Base-by-base conservation (phyloP, 306 rosid genomes). In the Cucumis hystrix region DNA sequence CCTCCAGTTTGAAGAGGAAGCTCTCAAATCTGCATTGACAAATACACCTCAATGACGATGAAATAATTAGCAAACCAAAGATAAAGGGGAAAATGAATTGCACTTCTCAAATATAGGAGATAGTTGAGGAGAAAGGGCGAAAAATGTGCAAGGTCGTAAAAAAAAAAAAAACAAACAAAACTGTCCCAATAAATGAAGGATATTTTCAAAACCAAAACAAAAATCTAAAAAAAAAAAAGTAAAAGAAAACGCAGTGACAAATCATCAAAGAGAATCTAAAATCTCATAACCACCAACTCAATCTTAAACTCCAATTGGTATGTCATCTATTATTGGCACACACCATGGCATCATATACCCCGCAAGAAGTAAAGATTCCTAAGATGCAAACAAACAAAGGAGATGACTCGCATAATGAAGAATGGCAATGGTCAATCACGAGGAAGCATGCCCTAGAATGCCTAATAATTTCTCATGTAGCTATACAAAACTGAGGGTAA, bases 1-100 rank as follows among this genome's bases (percentile, higher is more conserved):
- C 96, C 88, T 95, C 99, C 90, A 95, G 82, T 93, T 92, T 95
- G 83, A 92, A 95, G 83, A 95, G 65, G 77, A 95, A 87, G 82
- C 51, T 67, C 87, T 95, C 99, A 76, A 95, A 81, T 91, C 98
- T 95, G 89, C 81, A 80, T 6, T 47, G 30, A 20, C 39, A 68
- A 68, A 21, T 30, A 54, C 47, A 70, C 64, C 78, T 35, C 33
- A 41, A 77, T 60, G 54, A 63, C 68, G 28, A 75, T 15, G 14
- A 65, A 37, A 14, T 65, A 37, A 66, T 35, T 20, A 33, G 23
- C 18, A 39, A 63, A 30, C 45, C 13, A 25, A 40, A 49, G 23
- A 21, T 28, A 8, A 15, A 45, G 11, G 4, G 12, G 47, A 0
- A 45, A 62, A 62, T 4, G 30, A 39, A 76, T 58, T 76, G 54